phyloP scores from a whole-genome alignment of 768 basidiomycete species.

The Austroboletus festivus region DNA sequence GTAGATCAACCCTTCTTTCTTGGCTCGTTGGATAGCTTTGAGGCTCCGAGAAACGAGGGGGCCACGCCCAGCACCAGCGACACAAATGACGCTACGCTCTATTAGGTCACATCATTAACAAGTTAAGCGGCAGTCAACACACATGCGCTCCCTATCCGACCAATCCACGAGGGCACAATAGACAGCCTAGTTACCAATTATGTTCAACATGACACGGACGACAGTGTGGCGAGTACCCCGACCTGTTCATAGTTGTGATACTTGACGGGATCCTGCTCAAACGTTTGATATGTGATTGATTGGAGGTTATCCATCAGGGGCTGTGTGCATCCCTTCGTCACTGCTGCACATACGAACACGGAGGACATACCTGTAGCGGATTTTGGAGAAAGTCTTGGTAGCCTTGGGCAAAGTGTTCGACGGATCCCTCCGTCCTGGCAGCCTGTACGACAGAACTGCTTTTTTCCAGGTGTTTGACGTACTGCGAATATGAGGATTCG shows the following conservation, averaged over 20 bases:
- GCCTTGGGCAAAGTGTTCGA: constrained; percentile 87
- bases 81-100: constrained; percentile 66
- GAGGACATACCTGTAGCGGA: constrained; percentile 71
- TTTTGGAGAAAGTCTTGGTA: constrained; percentile 97
- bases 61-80: constrained; percentile 94
- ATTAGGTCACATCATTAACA: constrained; percentile 16
- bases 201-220: constrained; percentile 9
- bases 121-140: constrained; percentile 31
- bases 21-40: constrained; percentile 66
- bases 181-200: constrained; percentile 57
- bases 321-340: constrained; percentile 37
- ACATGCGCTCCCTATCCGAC: constrained; percentile 61
- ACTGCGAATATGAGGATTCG: constrained; percentile 85
- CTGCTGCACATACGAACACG: constrained; percentile 2
- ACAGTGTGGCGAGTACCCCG: constrained; percentile 12
- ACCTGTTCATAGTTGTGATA: constrained; percentile 95
- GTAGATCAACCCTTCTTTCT: constrained; percentile 64
- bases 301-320: constrained; percentile 97
- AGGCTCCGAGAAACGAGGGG: constrained; percentile 87
- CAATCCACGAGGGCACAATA: constrained; percentile 76
- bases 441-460: constrained; percentile 69
- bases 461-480: constrained; percentile 79
- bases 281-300: constrained; percentile 94
- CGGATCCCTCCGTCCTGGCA: constrained; percentile 62
- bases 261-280: constrained; percentile 97